phyloP scores from a whole-genome alignment of 768 basidiomycete species.

The Auricularia heimuer region DNA sequence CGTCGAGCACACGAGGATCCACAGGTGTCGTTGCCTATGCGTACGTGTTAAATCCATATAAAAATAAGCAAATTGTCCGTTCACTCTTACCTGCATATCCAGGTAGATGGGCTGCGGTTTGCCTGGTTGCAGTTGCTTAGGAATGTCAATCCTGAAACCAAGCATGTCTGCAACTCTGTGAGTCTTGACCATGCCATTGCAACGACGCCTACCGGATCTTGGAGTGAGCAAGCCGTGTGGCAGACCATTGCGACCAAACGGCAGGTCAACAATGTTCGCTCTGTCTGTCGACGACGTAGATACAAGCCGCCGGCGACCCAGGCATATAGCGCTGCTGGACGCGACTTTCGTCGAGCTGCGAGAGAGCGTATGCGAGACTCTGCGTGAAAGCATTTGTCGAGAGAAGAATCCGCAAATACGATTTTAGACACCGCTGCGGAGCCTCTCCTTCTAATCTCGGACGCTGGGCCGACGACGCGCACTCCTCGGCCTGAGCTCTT shows the following conservation, averaged over 20 bases:
- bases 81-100: constrained; percentile 73
- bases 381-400: constrained; percentile 17
- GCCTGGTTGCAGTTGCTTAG: constrained; percentile 39
- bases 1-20: constrained; percentile 92
- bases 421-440: background rate
- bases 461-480: background rate
- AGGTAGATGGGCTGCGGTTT: constrained; percentile 89
- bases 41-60: background rate
- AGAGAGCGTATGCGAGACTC: constrained; percentile 8
- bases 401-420: background rate
- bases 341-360: constrained; percentile 1
- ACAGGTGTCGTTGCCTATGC: constrained; percentile 89
- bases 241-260: constrained; percentile 33
- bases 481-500: background rate
- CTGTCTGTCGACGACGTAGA: constrained; percentile 77
- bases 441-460: background rate
- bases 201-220: constrained; percentile 41
- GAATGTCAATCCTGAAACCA: constrained; percentile 71
- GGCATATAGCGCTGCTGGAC: background rate
- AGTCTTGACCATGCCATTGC: background rate
- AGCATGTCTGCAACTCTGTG: constrained; percentile 58
- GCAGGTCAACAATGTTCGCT: constrained; percentile 74
- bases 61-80: no score
- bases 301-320: constrained; percentile 49
- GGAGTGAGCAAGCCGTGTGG: constrained; percentile 66